Conservation (phyloP, 2,329 filamentous ascomycete genomes). For the Pseudogymnoascus sp. region DNA sequence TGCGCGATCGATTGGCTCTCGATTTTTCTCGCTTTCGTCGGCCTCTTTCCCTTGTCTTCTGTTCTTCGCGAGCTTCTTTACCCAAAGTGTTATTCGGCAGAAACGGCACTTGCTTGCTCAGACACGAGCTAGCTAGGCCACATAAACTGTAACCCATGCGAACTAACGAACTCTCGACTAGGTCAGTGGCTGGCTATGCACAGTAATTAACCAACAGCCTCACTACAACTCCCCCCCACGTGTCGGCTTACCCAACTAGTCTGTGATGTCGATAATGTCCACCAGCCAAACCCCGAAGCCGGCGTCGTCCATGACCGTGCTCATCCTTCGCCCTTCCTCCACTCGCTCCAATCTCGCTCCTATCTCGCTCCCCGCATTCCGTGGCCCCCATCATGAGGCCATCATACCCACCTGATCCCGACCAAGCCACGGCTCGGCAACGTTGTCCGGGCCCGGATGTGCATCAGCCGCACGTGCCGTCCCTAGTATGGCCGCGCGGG, state of each 20-base stretch:
- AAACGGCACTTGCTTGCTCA: not conserved
- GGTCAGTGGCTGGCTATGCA: conserved; percentile 1
- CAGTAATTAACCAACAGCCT: not conserved
- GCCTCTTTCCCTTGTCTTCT: not conserved
- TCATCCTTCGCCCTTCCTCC: not conserved
- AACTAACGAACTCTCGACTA: not conserved
- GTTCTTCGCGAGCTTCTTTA: conserved; percentile 1
- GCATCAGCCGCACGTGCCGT: conserved; percentile 5
- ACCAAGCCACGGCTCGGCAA: not conserved
- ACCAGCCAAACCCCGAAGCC: not conserved
- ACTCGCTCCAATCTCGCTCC: not conserved
- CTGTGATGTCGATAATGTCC: not conserved
- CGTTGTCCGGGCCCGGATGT: not conserved
- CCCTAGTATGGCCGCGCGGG: not conserved
- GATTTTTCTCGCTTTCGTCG: conserved; percentile 7
- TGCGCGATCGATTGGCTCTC: not conserved
- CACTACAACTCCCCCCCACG: not conserved
- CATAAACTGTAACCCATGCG: conserved; percentile 5
- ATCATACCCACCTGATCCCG: not conserved
- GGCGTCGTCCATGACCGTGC: not conserved
- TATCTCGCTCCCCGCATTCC: not conserved
- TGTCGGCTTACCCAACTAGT: conserved; percentile 2
- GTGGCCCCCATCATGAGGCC: not conserved
- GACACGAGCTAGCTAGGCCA: not conserved
- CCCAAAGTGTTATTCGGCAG: not conserved